Evolutionary conservation across 2,329 filamentous ascomycete species (phyloP), one percentile per base, ranked within the genome.

Genomic region (Fusarium brachygibbosum): DNA sequence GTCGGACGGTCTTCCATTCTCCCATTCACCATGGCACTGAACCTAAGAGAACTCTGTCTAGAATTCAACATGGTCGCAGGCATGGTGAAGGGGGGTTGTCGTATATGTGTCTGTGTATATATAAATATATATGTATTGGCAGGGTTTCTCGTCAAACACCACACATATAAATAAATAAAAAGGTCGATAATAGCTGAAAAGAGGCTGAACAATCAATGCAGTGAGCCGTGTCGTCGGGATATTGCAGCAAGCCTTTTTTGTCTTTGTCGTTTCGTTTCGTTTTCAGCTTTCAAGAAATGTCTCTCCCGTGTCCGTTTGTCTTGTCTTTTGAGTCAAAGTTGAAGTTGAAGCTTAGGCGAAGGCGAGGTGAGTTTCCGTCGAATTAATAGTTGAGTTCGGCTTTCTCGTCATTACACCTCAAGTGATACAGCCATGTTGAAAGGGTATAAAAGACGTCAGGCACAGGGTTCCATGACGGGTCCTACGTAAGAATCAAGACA

Each of bases 11-110:
- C 52, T 29, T 69, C 59, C 56, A 68, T 51, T 58, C 71, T 70
- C 40, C 55, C 73, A 44, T 78, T 78, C 35, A 76, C 71, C 45
- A 72, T 69, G 13, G 77, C 78, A 34, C 77, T 75, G 19, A 77
- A 66, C 49, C 65, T 65, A 28, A 65, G 63, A 35, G 70, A 68
- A 37, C 58, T 68, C 63, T 53, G 65, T 34, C 55, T 51, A 37
- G 70, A 56, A 45, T 54, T 63, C 29, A 65, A 59, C 53, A 64
- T 69, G 52, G 32, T 40, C 17, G 46, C 35, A 29, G 37, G 25
- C 48, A 31, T 51, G 13, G 31, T 29, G 46, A 49, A 40, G 48
- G 45, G 23, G 21, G 32, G 37, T 45, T 23, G 51, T 71, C n/a
- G 46, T 63, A 59, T 28, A 17, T 38, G 13, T 40, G 12, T 35